These are phyloP conservation scores for Linnemannia elongata DNA, from an alignment of 192 early-diverging fungal genomes.

Conservation along the genomic window DNA sequence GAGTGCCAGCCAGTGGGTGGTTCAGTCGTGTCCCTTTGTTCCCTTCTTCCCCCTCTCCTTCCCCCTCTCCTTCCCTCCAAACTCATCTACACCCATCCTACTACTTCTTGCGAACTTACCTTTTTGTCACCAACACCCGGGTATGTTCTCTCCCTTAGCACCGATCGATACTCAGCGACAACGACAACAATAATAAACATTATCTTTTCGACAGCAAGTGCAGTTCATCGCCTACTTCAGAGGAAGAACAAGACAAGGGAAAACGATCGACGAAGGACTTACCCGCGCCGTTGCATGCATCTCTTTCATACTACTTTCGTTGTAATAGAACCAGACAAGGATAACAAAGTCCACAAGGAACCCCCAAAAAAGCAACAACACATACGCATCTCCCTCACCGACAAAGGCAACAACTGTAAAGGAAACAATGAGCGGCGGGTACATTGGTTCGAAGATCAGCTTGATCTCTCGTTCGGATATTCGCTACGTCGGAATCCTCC, in stretches of 20 bases:
- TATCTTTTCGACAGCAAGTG: background rate
- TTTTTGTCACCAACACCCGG: background rate
- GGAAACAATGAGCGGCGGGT: slow-evolving; percentile 59
- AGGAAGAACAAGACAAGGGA: background rate
- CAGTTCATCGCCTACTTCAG: background rate
- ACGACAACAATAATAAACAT: background rate
- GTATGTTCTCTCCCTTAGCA: background rate
- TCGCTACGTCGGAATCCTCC: slow-evolving; percentile 92
- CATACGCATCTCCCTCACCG: background rate
- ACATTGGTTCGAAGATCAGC: slow-evolving; percentile 74
- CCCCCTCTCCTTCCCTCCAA: background rate
- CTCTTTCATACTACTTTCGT: background rate
- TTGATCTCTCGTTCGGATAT: slow-evolving; percentile 91
- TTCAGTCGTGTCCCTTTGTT: background rate
- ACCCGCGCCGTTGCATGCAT: background rate
- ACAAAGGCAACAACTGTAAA: background rate
- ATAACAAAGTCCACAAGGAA: background rate
- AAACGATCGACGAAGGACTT: background rate
- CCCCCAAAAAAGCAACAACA: background rate
- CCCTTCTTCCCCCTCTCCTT: background rate
- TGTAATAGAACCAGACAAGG: background rate
- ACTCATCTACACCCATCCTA: background rate
- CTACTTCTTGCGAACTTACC: background rate
- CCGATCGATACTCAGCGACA: background rate
- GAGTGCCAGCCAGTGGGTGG: background rate